phyloP scores from a whole-genome alignment of 208 protist genomes.

The Trypanosoma caninum region DNA sequence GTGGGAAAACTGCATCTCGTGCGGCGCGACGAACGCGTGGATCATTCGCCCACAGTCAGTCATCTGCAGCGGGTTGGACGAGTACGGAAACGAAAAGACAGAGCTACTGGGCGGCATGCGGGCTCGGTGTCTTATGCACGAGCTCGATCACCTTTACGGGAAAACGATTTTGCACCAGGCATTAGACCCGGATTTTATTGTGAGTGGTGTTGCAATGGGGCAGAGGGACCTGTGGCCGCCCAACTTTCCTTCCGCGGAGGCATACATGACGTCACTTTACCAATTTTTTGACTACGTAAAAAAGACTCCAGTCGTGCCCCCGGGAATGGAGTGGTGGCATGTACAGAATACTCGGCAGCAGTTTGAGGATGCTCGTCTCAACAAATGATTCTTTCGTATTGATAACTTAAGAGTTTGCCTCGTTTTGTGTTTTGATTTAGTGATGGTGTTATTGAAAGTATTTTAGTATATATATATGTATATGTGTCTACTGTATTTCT shows the following conservation, averaged over 20 bases:
- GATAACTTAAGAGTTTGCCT: not conserved
- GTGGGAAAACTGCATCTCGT: slow-evolving; percentile 91
- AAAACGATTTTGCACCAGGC: slow-evolving; percentile 83
- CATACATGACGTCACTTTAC: slow-evolving; percentile 60
- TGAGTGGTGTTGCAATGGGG: slow-evolving; percentile 62
- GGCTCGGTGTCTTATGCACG: slow-evolving; percentile 86
- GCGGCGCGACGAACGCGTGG: slow-evolving; percentile 68
- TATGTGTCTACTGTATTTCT: not conserved
- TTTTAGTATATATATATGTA: not conserved
- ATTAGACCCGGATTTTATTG: slow-evolving; percentile 75
- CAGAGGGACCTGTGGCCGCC: slow-evolving; percentile 81
- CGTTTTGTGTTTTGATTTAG: not conserved
- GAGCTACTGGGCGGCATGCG: slow-evolving; percentile 82
- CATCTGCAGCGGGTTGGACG: slow-evolving; percentile 62
- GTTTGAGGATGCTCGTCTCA: slow-evolving; percentile 44
- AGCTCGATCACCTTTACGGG: slow-evolving; percentile 82
- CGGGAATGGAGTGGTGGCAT: slow-evolving; percentile 82
- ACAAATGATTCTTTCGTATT: slow-evolving; percentile 9
- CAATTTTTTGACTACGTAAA: slow-evolving; percentile 88
- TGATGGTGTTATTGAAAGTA: not conserved
- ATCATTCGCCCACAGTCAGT: slow-evolving; percentile 80
- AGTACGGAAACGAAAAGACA: slow-evolving; percentile 68
- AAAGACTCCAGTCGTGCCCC: slow-evolving; percentile 69
- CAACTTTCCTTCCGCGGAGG: slow-evolving; percentile 87
- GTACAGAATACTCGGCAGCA: slow-evolving; percentile 47